These are phyloP conservation scores for Dryas alaskensis DNA, from an alignment of 306 rosid species.

Conservation along the genomic window DNA sequence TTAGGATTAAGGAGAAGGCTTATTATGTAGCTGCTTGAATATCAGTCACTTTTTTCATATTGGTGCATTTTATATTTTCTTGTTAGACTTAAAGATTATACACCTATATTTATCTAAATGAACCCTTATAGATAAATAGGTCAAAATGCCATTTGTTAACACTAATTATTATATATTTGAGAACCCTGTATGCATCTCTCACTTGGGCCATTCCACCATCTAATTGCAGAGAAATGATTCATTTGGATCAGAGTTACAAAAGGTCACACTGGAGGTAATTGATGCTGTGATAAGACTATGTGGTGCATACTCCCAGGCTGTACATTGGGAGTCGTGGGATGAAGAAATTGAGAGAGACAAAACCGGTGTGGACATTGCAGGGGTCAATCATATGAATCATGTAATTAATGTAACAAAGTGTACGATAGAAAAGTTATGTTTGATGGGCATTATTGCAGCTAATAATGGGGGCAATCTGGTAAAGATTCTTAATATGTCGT, in stretches of 20 bases:
- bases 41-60: not conserved
- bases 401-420: constrained; percentile 51
- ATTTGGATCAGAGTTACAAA: constrained; percentile 56
- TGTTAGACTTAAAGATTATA: not conserved
- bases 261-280: constrained; percentile 48
- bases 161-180: constrained; percentile 7
- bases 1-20: not conserved
- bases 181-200: constrained; percentile 4
- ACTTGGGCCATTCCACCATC: constrained; percentile 18
- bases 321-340: constrained; percentile 41
- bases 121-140: not conserved
- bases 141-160: not conserved
- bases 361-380: constrained; percentile 30
- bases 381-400: constrained; percentile 37
- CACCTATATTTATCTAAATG: not conserved
- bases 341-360: constrained; percentile 35
- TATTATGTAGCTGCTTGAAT: not conserved
- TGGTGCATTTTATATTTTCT: not conserved
- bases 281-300: constrained; percentile 64
- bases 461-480: constrained; percentile 79
- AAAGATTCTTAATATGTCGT: constrained; percentile 68
- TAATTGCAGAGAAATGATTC: constrained; percentile 57
- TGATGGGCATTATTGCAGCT: constrained; percentile 81
- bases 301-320: constrained; percentile 45
- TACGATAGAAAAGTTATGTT: constrained; percentile 59